A percentile compares a stretch with the other conserved stretches of the same genome.
Evolutionary conservation across 495 filamentous ascomycete genomes (phyloP).

Genomic region (Pyronema omphalodes): DNA sequence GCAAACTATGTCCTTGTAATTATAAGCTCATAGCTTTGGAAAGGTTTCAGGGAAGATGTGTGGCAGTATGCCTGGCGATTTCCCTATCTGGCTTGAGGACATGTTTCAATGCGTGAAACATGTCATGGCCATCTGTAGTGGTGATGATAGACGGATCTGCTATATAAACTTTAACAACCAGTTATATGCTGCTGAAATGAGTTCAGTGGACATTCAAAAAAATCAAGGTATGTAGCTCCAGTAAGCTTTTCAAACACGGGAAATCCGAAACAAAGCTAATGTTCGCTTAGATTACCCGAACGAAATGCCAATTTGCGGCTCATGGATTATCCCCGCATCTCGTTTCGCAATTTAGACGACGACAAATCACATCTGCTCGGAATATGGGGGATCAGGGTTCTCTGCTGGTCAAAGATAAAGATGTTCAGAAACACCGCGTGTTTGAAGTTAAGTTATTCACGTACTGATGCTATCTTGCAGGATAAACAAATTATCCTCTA

Average conservation of each 20-base stretch:
- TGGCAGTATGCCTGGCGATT: conserved; percentile 22
- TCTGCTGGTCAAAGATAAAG: conserved; percentile 25
- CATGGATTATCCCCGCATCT: conserved; percentile 24
- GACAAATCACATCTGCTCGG: conserved; percentile 25
- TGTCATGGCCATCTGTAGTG: conserved; percentile 19
- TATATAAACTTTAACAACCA: conserved; percentile 24
- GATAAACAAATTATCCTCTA: conserved; percentile 24
- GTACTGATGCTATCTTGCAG: conserved; percentile 23
- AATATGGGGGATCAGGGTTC: conserved; percentile 24
- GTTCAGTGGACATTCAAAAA: conserved; percentile 18
- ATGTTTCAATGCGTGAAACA: conserved; percentile 21
- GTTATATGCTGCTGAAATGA: conserved; percentile 14
- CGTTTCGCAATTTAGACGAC: conserved; percentile 26
- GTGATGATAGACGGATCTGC: conserved; percentile 23
- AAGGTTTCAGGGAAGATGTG: conserved; percentile 20
- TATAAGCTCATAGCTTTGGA: conserved; percentile 16
- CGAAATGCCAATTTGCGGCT: conserved; percentile 23
- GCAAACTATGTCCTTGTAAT: too few relatives aligned
- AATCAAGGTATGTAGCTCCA: conserved; percentile 25
- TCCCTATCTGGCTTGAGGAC: conserved; percentile 23
- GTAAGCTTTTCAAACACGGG: neutral
- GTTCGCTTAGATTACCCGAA: conserved; percentile 21
- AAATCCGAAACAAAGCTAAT: too few relatives aligned
- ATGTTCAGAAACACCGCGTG: conserved; percentile 17
- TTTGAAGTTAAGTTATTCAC: conserved; percentile 25